Evolutionary conservation across 768 basidiomycete species (phyloP), one percentile per base, ranked within the genome.

Genomic region (Pleurotus citrinopileatus): DNA sequence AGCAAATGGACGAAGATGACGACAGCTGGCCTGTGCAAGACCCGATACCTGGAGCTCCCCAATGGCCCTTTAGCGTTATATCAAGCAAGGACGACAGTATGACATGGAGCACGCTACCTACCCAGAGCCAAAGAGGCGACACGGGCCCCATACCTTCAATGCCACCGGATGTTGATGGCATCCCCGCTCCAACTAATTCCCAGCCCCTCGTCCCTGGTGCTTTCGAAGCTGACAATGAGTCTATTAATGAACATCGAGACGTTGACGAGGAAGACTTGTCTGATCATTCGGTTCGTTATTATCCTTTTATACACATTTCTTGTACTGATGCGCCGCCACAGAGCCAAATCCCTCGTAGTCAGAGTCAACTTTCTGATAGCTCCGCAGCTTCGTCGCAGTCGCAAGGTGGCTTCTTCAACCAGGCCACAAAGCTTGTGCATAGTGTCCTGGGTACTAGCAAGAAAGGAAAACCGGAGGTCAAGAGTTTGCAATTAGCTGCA

Each of bases 11-110:
- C 51, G 82, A 84, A 42, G 84, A 85, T 48, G 84, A 85, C 48
- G 87, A 90, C 61, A 89, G 88, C 63, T 91, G 87, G 88, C 86
- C 84, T 8, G 68, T 87, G 23, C 82, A 87, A 36, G 86, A 86
- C 58, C 86, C 83, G 59, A 67, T 86, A 53, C 71, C 78, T 0
- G 72, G 73, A 34, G 76, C 73, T 8, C 73, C 79, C 29, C 77
- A 77, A 55, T 90, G 89, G 89, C 80, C 79, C 13, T 84, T 84
- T 59, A 79, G 78, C 25, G 68, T 72, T 46, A 75, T 68, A 53
- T 65, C 67, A 20, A 68, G 73, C 6, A 80, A 76, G 55, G 87
- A 89, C 43, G 88, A 89, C 60, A 86, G 82, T 57, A 77, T 83
- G 68, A 88, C 88, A 15, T 90, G 89, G 89, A 89, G 85, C 59